Conservation (phyloP, 2,329 filamentous ascomycete species). For the Exophiala phaeomuriformis region DNA sequence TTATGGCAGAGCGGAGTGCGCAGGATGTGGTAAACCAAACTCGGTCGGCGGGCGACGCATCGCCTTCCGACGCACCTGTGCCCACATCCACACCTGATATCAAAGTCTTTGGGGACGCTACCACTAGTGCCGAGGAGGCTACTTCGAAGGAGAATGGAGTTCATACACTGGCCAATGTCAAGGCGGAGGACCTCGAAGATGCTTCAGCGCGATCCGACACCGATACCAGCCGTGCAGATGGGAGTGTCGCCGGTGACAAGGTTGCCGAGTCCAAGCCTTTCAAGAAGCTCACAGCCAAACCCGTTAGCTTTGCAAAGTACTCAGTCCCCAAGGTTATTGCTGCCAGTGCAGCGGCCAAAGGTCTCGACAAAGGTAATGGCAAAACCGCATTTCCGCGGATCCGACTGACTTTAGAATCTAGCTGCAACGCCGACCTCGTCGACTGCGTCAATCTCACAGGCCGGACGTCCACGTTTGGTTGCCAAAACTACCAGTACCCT, state of each 20-base stretch:
- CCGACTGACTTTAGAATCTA: slow-evolving; percentile 14
- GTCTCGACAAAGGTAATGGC: slow-evolving; percentile 48
- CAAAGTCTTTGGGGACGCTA: slow-evolving; percentile 21
- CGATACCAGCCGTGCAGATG: slow-evolving; percentile 50
- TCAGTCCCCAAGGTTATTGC: slow-evolving; percentile 56
- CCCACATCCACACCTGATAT: slow-evolving; percentile 48
- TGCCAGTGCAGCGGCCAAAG: slow-evolving; percentile 45
- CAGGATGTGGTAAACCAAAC: slow-evolving; percentile 66
- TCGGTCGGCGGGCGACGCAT: slow-evolving; percentile 57
- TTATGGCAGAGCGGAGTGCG: slow-evolving; percentile 65
- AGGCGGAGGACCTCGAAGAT: slow-evolving; percentile 31
- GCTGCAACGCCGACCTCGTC: slow-evolving; percentile 36
- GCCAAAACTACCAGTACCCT: slow-evolving; percentile 53
- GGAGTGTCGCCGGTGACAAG: slow-evolving; percentile 35
- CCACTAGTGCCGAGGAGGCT: slow-evolving; percentile 42
- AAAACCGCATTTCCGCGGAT: not conserved
- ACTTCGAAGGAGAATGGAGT: slow-evolving; percentile 36
- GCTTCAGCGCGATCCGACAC: slow-evolving; percentile 54
- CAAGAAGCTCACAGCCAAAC: slow-evolving; percentile 59
- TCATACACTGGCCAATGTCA: slow-evolving; percentile 29
- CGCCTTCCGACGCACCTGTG: slow-evolving; percentile 60
- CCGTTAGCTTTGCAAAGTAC: slow-evolving; percentile 60
- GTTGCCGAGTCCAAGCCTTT: slow-evolving; percentile 42
- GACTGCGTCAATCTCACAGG: slow-evolving; percentile 36
- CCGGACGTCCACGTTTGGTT: slow-evolving; percentile 53